phyloP scores from a whole-genome alignment of 164 flowering plant genomes.

The Umbellularia californica region DNA sequence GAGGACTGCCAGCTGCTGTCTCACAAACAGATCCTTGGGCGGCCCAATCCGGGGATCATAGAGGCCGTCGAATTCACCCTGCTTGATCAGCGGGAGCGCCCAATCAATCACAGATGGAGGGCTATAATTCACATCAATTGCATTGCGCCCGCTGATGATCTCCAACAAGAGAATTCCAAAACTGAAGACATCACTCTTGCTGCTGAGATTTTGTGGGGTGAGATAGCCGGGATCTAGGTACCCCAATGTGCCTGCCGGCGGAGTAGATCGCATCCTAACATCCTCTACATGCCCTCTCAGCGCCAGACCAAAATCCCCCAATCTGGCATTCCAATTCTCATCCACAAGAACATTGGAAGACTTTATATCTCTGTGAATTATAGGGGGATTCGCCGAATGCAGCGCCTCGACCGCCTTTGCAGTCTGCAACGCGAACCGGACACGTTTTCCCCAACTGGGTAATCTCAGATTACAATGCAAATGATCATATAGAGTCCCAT shows the following conservation, averaged over 20 bases:
- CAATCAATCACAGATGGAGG: slow-evolving; percentile 95
- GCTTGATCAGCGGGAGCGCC: slow-evolving; percentile 77
- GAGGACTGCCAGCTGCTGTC: slow-evolving; percentile 67
- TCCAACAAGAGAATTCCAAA: slow-evolving; percentile 88
- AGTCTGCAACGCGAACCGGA: slow-evolving; percentile 67
- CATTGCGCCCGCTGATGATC: slow-evolving; percentile 92
- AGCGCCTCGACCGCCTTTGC: slow-evolving; percentile 73
- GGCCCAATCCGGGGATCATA: slow-evolving; percentile 70
- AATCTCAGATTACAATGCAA: slow-evolving; percentile 53
- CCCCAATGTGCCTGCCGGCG: slow-evolving; percentile 94
- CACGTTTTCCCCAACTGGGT: slow-evolving; percentile 67
- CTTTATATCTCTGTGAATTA: slow-evolving; percentile 83
- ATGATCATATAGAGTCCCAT: slow-evolving; percentile 79
- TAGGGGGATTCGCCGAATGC: slow-evolving; percentile 66
- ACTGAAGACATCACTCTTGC: slow-evolving; percentile 90
- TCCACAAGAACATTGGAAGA: slow-evolving; percentile 84
- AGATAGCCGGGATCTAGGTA: slow-evolving; percentile 88
- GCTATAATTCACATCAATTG: slow-evolving; percentile 74
- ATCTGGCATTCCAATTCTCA: slow-evolving; percentile 64
- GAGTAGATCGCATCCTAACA: slow-evolving; percentile 58
- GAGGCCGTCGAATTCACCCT: slow-evolving; percentile 52
- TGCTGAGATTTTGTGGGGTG: slow-evolving; percentile 82
- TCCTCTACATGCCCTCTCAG: slow-evolving; percentile 47
- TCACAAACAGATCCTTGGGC: slow-evolving; percentile 54
- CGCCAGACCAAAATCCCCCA: slow-evolving; percentile 91